Conservation (phyloP, 2,329 filamentous ascomycete genomes). For the Spiromastix sp. region DNA sequence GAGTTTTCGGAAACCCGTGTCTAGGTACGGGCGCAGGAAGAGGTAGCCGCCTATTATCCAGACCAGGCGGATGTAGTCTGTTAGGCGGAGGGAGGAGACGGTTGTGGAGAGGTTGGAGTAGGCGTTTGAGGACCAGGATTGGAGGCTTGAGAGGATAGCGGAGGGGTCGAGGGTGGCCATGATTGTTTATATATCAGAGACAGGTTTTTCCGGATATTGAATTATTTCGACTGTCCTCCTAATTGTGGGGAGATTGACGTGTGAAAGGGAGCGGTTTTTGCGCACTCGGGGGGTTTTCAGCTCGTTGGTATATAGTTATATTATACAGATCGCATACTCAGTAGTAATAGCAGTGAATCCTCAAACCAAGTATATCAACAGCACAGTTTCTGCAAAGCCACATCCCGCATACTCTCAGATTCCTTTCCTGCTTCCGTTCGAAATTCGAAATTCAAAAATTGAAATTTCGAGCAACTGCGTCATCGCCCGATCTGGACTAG, state of each 20-base stretch:
- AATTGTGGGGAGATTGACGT: neutral
- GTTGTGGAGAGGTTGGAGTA: constrained; percentile 31
- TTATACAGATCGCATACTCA: no score
- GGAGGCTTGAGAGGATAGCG: constrained; percentile 17
- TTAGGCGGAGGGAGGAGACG: constrained; percentile 32
- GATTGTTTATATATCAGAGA: constrained; percentile 16
- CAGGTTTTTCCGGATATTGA: constrained; percentile 16
- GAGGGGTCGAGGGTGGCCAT: constrained; percentile 20
- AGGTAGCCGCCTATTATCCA: constrained; percentile 63
- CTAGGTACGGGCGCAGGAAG: constrained; percentile 62
- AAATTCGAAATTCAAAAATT: no score
- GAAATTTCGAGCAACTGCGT: no score
- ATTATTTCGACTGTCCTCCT: neutral
- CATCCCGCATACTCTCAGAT: no score
- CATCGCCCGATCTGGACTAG: no score
- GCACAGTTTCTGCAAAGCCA: no score
- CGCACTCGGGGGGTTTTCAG: no score
- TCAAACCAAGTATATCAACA: no score
- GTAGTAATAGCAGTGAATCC: no score
- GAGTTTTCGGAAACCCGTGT: constrained; percentile 54
- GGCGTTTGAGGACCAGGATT: constrained; percentile 20
- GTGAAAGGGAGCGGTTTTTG: no score
- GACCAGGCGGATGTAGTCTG: constrained; percentile 55
- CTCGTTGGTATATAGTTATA: no score
- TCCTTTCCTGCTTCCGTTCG: no score